Percentiles rank a stretch among this genome's conserved stretches.
phyloP scores from a whole-genome alignment of 768 basidiomycete species.

The Leccinum imitatum region DNA sequence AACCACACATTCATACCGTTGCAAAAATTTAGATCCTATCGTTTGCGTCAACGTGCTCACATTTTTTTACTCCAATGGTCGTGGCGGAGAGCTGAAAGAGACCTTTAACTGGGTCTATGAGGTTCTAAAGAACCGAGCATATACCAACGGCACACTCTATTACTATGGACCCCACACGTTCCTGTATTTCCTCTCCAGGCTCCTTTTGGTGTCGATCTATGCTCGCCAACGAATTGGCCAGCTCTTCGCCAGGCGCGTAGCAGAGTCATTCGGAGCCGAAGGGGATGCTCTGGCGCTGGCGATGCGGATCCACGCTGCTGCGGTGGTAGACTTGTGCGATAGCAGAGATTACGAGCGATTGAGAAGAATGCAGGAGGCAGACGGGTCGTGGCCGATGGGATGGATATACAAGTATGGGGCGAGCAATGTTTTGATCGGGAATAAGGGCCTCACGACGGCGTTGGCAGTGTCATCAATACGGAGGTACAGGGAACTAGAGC shows the following conservation, averaged over 20 bases:
- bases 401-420: constrained; percentile 19
- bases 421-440: constrained; percentile 12
- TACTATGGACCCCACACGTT: constrained; percentile 20
- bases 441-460: constrained; percentile 23
- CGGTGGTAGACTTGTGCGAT: constrained; percentile 11
- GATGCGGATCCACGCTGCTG: constrained; percentile 18
- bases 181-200: constrained; percentile 23
- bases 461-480: constrained; percentile 19
- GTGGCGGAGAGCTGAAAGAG: constrained; percentile 16
- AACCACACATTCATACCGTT: background rate
- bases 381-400: constrained; percentile 24
- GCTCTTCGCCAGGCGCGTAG: constrained; percentile 18
- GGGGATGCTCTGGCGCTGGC: constrained; percentile 23
- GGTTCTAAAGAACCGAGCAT: constrained; percentile 24
- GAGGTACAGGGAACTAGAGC: constrained; percentile 12
- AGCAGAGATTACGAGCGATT: constrained; percentile 19
- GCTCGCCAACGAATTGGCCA: constrained; percentile 14
- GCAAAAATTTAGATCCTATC: constrained; percentile 11
- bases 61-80: constrained; percentile 22
- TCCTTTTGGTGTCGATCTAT: constrained; percentile 18
- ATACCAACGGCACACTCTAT: constrained; percentile 19
- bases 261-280: constrained; percentile 15
- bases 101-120: constrained; percentile 22
- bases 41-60: constrained; percentile 23
- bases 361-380: constrained; percentile 15